A percentile compares a stretch with the other conserved stretches of the same genome.
Evolutionary conservation across 2,329 filamentous ascomycete genomes (phyloP).

Genomic region (Cladosporium sp.): DNA sequence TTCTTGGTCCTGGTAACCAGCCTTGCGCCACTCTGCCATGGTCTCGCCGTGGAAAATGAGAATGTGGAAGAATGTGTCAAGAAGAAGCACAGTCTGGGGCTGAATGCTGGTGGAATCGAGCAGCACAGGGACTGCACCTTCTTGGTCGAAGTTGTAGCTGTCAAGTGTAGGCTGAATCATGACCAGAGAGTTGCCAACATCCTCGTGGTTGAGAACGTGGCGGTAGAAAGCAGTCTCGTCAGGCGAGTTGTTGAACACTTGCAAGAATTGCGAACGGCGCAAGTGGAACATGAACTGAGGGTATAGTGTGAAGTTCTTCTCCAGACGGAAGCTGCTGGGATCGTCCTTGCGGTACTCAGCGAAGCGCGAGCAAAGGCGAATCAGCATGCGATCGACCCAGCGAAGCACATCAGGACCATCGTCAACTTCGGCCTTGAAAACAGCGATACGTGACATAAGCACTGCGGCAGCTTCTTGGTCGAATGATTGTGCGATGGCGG

Average conservation of each 20-base stretch:
- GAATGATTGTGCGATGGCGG: constrained; percentile 92
- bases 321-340: constrained; percentile 89
- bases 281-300: constrained; percentile 99
- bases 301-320: constrained; percentile 99
- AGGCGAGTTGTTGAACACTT: constrained; percentile 99
- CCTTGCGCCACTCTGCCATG: constrained; percentile 95
- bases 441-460: constrained; percentile 97
- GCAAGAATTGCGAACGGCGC: constrained; percentile 91
- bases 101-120: constrained; percentile 96
- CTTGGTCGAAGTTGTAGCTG: constrained; percentile 94
- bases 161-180: constrained; percentile 99
- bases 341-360: constrained; percentile 98
- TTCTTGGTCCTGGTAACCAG: constrained; percentile 95
- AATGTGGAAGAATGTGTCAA: constrained; percentile 99
- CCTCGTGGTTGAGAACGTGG: constrained; percentile 94
- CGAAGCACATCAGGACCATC: constrained; percentile 96
- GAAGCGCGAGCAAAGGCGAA: constrained; percentile 90
- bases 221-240: constrained; percentile 99
- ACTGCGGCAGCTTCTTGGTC: constrained; percentile 97
- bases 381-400: constrained; percentile 98
- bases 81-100: constrained; percentile 83
- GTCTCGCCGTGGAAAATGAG: constrained; percentile 99
- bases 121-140: constrained; percentile 87
- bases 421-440: constrained; percentile 98
- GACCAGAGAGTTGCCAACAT: constrained; percentile 91